Base-by-base conservation (phyloP, 108 stramenopile genomes). In the Nannochloropsis salina region DNA sequence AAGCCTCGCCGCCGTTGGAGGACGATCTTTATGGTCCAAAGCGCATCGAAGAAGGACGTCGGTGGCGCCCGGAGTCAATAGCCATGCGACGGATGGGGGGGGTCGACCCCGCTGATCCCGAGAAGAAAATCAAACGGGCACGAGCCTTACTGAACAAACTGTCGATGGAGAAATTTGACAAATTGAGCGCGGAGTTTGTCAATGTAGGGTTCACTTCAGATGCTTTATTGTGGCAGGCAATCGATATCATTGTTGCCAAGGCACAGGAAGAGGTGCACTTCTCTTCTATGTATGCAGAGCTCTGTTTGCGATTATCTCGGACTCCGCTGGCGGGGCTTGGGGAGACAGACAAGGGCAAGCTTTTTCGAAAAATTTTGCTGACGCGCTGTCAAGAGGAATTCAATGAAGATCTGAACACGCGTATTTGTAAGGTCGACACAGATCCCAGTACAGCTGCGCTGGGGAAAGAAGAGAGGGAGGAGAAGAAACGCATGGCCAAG, bases 251-350 rank as follows among this genome's bases (percentile, higher is more conserved):
- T 61, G 89, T 90, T 2, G 86, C 86, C 1, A 90, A 90, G 85
- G 89, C 89, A 3, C 89, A 90, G 88, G 83, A 45, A 47, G 89
- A 90, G 89, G 44, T 44, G 9, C 89, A 88, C 44, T 90, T 90
- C 80, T 88, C 85, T 61, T 80, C 83, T 83, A 90, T 90, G 89
- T 90, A 90, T 42, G 89, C 89, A 20, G 85, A 88, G 44, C 87
- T 90, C 31, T 90, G 89, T 44, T 82, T 44, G 83, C 45, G 47
- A 5, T 85, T 88, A 43, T 82, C 83, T 9, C 85, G 83, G 8
- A 89, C 86, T 12, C 88, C 85, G 8, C 44, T 88, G 43, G 42
- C 44, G 8, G 84, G 84, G 5, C 84, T 88, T 42, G 85, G 80
- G 21, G 87, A 88, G 21, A 80, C 87, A 0, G 42, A 15, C 81